Base-by-base conservation (phyloP, 1,284 basidiomycete genomes). In the Apiotrichum montevideense region DNA sequence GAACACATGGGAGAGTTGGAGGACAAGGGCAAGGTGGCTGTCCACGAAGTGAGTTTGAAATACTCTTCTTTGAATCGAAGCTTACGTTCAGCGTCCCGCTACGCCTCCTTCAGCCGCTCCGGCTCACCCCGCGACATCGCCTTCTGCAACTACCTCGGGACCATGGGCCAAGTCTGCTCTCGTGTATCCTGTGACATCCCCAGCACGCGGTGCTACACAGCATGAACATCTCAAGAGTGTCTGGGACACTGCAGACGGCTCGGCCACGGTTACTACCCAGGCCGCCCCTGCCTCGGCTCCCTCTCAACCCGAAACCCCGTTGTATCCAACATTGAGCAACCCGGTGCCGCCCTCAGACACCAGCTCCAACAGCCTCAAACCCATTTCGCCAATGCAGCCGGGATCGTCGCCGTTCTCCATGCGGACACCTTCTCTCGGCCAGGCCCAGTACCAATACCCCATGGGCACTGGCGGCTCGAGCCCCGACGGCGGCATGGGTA, bases 261-360 rank as follows among this genome's bases (percentile, higher is more conserved):
- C 51, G 33, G n/a, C 59, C 21, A 47, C 56, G 55, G 15, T 42
- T 32, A 35, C 49, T 6, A 29, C 59, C 9, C 7, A 56, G 5
- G 48, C 56, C 7, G 44, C 55, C 6, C 29, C 44, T 1, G 55
- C 34, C 3, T 56, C 54, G 14, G 59, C 33, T 2, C 61, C 54
- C 3, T 57, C 57, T 47, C 57, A 67, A 43, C 54, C 55, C 34
- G 56, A 65, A 9, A 66, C 67, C 2, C 71, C 71, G 11, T 55
- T 70, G 56, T 75, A 75, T 56, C 69, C 73, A 1, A 67, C 71
- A 0, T 62, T 75, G 32, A 73, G 69, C 35, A 66, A 69, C 3
- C 71, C 72, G 1, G 63, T 46, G 46, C n/a, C 21, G 10, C 9
- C 57, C 46, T 41, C 35, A 29, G 33, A 62, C 33, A 57, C 56